phyloP scores from a whole-genome alignment of 2,329 filamentous ascomycete species.

The Tolypocladium amazonense region DNA sequence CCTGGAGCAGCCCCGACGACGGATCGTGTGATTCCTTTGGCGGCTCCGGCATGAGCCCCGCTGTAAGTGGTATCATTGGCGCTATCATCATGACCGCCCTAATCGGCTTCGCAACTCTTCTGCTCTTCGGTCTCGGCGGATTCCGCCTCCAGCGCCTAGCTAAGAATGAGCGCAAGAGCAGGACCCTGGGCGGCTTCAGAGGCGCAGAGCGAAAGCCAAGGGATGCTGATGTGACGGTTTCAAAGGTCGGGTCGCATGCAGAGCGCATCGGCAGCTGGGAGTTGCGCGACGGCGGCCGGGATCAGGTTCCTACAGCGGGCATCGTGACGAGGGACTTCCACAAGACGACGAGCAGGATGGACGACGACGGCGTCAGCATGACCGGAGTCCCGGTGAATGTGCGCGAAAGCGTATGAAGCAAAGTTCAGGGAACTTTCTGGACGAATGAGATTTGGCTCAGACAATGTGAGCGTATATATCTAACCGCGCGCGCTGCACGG shows the following conservation, averaged over 20 bases:
- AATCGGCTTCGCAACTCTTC: slow-evolving; percentile 20
- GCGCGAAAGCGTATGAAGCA: slow-evolving; percentile 25
- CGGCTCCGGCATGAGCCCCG: slow-evolving; percentile 17
- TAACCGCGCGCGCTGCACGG: not conserved
- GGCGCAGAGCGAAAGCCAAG: slow-evolving; percentile 31
- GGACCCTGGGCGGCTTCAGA: slow-evolving; percentile 28
- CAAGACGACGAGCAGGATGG: slow-evolving; percentile 9
- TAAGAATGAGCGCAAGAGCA: slow-evolving; percentile 3
- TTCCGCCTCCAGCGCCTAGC: slow-evolving; percentile 17
- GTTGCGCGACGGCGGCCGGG: slow-evolving; percentile 18
- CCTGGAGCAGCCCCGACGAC: not conserved
- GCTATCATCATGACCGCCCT: slow-evolving; percentile 27
- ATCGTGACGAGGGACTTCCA: slow-evolving; percentile 13
- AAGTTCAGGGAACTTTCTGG: too few species aligned
- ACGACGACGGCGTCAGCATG: slow-evolving; percentile 24
- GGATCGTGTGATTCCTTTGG: too few species aligned
- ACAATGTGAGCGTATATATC: not conserved
- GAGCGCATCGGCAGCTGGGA: slow-evolving; percentile 42
- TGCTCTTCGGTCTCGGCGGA: slow-evolving; percentile 21
- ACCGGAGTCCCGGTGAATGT: slow-evolving; percentile 26
- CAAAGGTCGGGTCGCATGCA: slow-evolving; percentile 27
- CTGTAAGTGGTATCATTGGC: slow-evolving; percentile 35
- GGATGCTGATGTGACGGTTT: slow-evolving; percentile 31
- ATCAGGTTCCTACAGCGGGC: slow-evolving; percentile 5
- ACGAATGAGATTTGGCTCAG: not conserved